These are phyloP conservation scores for Calvatia gigantea DNA, from an alignment of 768 basidiomycete genomes.

Conservation along the genomic window DNA sequence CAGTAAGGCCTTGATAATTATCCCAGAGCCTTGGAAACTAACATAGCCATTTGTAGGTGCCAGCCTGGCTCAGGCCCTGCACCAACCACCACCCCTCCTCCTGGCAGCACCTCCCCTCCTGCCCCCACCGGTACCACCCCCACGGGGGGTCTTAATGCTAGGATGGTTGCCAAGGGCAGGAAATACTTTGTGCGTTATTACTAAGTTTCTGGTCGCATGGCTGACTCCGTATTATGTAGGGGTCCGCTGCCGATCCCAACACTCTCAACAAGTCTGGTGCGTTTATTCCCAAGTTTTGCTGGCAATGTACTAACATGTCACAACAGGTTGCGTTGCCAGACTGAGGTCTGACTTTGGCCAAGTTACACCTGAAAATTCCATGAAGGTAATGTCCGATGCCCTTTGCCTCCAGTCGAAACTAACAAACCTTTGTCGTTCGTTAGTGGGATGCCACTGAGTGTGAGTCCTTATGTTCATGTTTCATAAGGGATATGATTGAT, in stretches of 20 bases:
- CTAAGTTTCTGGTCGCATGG: neutral
- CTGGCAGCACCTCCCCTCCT: constrained; percentile 10
- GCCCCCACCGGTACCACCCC: constrained; percentile 8
- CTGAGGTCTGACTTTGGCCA: constrained; percentile 36
- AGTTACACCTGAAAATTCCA: constrained; percentile 43
- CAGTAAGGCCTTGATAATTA: constrained; percentile 20
- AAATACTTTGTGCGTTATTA: constrained; percentile 27
- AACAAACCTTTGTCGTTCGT: neutral
- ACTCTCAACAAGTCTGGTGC: constrained; percentile 29
- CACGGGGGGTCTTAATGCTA: constrained; percentile 23
- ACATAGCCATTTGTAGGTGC: constrained; percentile 16
- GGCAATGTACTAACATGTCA: neutral
- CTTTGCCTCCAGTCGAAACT: neutral
- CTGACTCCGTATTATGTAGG: constrained; percentile 11
- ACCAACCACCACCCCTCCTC: constrained; percentile 8
- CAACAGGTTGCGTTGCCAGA: constrained; percentile 27
- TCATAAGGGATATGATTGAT: neutral
- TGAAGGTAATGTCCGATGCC: constrained; percentile 29
- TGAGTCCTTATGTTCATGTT: constrained; percentile 12
- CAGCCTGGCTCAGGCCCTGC: constrained; percentile 9
- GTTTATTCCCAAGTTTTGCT: neutral
- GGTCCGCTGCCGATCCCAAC: constrained; percentile 23
- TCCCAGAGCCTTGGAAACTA: neutral
- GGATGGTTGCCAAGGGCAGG: constrained; percentile 29
- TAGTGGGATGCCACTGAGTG: constrained; percentile 40